phyloP scores from a whole-genome alignment of 2,329 filamentous ascomycete genomes.

The Botryotinia globosa region DNA sequence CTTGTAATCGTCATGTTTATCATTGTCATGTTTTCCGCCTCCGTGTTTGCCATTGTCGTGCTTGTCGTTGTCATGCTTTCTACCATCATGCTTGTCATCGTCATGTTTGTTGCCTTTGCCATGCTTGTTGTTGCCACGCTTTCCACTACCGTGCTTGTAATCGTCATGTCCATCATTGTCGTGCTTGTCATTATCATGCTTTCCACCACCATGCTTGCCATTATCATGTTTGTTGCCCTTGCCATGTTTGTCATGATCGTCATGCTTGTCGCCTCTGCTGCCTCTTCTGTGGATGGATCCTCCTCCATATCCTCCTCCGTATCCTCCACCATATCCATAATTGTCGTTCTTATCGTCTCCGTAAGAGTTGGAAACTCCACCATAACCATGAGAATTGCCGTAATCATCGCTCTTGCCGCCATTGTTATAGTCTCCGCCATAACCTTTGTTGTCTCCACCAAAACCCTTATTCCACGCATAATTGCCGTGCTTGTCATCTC shows the following conservation, averaged over 20 bases:
- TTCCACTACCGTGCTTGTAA: neutral
- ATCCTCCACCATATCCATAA: neutral
- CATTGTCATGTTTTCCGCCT: too few species aligned
- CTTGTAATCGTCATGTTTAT: neutral
- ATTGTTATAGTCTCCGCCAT: neutral
- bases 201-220: neutral
- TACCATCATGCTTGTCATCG: neutral
- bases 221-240: neutral
- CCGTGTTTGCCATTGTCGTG: neutral
- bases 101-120: neutral
- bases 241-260: neutral
- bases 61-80: neutral
- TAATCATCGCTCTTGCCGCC: neutral
- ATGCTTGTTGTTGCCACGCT: neutral
- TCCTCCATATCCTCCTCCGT: neutral
- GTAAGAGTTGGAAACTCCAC: neutral
- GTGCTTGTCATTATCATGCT: neutral
- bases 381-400: neutral
- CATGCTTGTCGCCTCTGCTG: neutral
- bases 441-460: neutral
- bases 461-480: neutral
- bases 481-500: neutral
- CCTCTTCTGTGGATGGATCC: neutral
- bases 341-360: neutral
- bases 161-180: neutral